phyloP scores from a whole-genome alignment of 805 yeast genomes.

The Zygotorulaspora sp. region DNA sequence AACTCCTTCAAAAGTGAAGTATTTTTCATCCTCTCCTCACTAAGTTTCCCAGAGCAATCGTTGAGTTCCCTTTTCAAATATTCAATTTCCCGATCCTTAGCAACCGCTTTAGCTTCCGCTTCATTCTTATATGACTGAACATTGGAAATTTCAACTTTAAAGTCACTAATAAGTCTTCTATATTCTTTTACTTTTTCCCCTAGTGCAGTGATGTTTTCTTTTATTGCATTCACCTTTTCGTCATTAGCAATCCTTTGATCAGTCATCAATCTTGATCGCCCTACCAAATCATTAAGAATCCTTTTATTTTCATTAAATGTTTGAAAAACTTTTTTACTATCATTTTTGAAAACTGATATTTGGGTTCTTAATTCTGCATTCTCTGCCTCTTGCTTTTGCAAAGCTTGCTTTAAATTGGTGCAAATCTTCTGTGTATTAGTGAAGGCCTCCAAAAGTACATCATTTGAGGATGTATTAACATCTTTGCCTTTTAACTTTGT shows the following conservation, averaged over 20 bases:
- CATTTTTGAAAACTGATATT: slow-evolving; percentile 22
- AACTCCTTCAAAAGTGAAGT: slow-evolving; percentile 23
- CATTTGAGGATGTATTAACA: slow-evolving; percentile 32
- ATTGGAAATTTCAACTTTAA: slow-evolving; percentile 26
- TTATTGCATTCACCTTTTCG: slow-evolving; percentile 21
- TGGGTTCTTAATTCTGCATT: slow-evolving; percentile 27
- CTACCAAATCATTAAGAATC: slow-evolving; percentile 22
- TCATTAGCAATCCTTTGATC: slow-evolving; percentile 26
- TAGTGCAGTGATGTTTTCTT: slow-evolving; percentile 20
- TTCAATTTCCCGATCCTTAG: slow-evolving; percentile 35
- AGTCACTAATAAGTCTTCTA: slow-evolving; percentile 20
- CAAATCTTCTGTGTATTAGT: slow-evolving; percentile 39
- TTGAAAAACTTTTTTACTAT: slow-evolving; percentile 20
- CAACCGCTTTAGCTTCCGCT: slow-evolving; percentile 19
- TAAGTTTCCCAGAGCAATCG: slow-evolving; percentile 43
- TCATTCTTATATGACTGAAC: slow-evolving; percentile 25
- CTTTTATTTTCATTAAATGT: slow-evolving; percentile 25
- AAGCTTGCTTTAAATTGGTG: slow-evolving; percentile 32
- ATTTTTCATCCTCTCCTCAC: slow-evolving; percentile 43
- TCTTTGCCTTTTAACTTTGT: slow-evolving; percentile 2
- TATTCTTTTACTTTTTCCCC: slow-evolving; percentile 18
- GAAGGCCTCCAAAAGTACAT: slow-evolving; percentile 39
- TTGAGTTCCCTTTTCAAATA: slow-evolving; percentile 37
- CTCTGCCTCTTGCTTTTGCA: slow-evolving; percentile 30
- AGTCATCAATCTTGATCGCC: slow-evolving; percentile 20